These are phyloP conservation scores for Pneumocystis wakefieldiae DNA, from an alignment of 1,139 yeast genomes.

Conservation along the genomic window DNA sequence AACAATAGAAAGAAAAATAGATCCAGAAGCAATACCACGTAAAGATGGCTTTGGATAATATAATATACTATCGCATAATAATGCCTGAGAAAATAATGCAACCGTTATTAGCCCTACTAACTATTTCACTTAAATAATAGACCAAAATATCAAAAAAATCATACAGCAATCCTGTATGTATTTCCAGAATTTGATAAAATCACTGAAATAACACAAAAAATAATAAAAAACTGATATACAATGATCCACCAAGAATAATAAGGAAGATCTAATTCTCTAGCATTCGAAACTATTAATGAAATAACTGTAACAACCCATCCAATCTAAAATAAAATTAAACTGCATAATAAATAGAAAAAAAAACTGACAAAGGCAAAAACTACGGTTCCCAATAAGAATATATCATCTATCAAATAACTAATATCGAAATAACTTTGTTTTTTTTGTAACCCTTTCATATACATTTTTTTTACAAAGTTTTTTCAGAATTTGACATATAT, in stretches of 20 bases:
- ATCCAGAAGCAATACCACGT: background rate
- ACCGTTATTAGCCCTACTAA: conserved; percentile 8
- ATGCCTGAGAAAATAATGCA: conserved; percentile 11
- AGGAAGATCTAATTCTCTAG: conserved; percentile 36
- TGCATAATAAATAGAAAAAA: background rate
- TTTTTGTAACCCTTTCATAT: background rate
- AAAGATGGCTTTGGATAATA: background rate
- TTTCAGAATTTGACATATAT: background rate
- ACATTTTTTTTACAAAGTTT: background rate
- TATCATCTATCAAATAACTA: conserved; percentile 24
- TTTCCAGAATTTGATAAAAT: conserved; percentile 58
- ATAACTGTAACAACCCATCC: conserved; percentile 76
- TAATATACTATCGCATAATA: conserved; percentile 11
- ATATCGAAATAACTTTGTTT: conserved; percentile 3
- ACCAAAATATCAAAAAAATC: conserved; percentile 20
- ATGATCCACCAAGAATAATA: conserved; percentile 94
- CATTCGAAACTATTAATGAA: conserved; percentile 55
- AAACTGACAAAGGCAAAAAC: conserved; percentile 13
- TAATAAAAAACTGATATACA: conserved; percentile 55
- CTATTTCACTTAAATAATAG: background rate
- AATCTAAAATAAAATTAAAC: conserved; percentile 15
- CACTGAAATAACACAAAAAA: conserved; percentile 40
- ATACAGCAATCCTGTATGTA: conserved; percentile 48
- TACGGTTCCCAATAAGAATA: conserved; percentile 23
- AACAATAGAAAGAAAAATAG: background rate